phyloP scores from a whole-genome alignment of 2,329 filamentous ascomycete species.

The Penicillium sp. region DNA sequence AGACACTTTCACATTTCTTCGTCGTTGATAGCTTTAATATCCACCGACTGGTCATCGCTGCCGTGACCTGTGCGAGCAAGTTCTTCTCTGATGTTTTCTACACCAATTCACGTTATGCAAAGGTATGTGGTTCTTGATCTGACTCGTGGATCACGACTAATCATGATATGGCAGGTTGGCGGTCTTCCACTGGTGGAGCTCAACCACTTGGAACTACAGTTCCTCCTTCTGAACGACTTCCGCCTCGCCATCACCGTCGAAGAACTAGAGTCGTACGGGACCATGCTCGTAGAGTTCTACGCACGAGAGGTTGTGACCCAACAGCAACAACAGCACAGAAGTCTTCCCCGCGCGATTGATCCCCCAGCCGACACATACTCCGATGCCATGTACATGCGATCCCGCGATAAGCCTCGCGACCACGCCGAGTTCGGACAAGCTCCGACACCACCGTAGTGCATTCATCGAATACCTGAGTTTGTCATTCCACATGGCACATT shows the following conservation, averaged over 20 bases:
- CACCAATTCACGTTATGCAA: slow-evolving; percentile 97
- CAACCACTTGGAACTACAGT: slow-evolving; percentile 95
- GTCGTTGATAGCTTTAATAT: slow-evolving; percentile 99
- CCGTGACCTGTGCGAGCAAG: slow-evolving; percentile 97
- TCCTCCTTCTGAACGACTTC: slow-evolving; percentile 93
- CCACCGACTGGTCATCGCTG: slow-evolving; percentile 91
- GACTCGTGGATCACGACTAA: neutral
- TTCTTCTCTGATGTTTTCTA: slow-evolving; percentile 99
- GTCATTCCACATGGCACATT: neutral
- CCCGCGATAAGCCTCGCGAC: slow-evolving; percentile 26
- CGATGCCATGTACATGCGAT: slow-evolving; percentile 37
- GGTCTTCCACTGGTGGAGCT: slow-evolving; percentile 87
- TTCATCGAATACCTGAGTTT: neutral
- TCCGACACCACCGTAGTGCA: slow-evolving; percentile 33
- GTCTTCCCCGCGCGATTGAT: slow-evolving; percentile 21
- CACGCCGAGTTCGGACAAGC: slow-evolving; percentile 32
- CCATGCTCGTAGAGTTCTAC: slow-evolving; percentile 98
- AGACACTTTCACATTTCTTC: slow-evolving; percentile 69
- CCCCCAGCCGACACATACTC: slow-evolving; percentile 20
- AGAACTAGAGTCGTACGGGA: slow-evolving; percentile 94
- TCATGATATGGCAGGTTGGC: slow-evolving; percentile 65
- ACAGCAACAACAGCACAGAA: slow-evolving; percentile 27
- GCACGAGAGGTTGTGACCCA: slow-evolving; percentile 80
- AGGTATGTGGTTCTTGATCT: slow-evolving; percentile 59
- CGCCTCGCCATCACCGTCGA: slow-evolving; percentile 88